phyloP scores from a whole-genome alignment of 2,329 filamentous ascomycete species.

The Atkinsonella hypoxylon region DNA sequence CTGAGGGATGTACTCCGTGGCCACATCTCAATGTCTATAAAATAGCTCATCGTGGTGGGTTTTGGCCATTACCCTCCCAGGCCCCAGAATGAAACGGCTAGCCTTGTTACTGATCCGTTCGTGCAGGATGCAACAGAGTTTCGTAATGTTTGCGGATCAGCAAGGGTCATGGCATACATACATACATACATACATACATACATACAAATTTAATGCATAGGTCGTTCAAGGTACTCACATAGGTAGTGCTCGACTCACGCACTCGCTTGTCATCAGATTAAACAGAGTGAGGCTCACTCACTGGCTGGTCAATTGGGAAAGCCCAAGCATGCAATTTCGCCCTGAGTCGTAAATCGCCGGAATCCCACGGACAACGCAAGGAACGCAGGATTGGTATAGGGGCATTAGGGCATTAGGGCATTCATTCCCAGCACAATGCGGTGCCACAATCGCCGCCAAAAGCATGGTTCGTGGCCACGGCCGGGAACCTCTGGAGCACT shows the following conservation, averaged over 20 bases:
- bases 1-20: conserved; percentile 3
- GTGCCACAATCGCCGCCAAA: conserved; percentile 1
- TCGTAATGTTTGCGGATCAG: too few species aligned
- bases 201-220: too few species aligned
- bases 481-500: conserved; percentile 3
- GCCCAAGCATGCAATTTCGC: background rate
- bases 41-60: background rate
- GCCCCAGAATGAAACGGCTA: too few species aligned
- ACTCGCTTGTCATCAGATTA: too few species aligned
- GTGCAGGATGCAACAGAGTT: too few species aligned
- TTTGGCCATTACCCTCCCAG: background rate
- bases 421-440: background rate
- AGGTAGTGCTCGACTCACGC: too few species aligned
- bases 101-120: too few species aligned
- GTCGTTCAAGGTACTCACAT: too few species aligned
- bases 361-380: background rate
- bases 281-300: too few species aligned
- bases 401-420: background rate
- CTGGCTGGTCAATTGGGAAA: background rate
- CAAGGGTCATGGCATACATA: too few species aligned
- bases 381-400: too few species aligned
- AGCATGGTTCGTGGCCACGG: background rate
- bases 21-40: background rate
- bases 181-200: too few species aligned
- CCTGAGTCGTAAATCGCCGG: background rate